Base-by-base conservation (phyloP, 495 filamentous ascomycete genomes). In the Penicillium antarcticum region DNA sequence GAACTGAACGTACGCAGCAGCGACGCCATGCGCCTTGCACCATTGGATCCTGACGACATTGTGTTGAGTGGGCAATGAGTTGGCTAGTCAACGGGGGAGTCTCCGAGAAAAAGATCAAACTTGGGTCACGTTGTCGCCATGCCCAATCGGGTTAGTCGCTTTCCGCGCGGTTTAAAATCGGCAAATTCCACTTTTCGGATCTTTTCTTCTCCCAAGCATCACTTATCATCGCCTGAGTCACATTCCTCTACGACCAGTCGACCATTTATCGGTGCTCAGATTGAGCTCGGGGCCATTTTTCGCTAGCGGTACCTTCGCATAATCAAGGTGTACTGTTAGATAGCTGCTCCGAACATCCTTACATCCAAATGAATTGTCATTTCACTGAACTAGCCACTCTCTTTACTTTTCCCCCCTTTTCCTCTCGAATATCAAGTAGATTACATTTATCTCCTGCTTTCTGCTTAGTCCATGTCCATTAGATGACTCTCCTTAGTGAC, bases 271-370 rank as follows among this genome's bases (percentile, higher is more conserved):
- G 75, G 72, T 83, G 82, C 79, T 77, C 55, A 86, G 77, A 86
- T 50, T 55, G 66, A 78, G 65, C 48, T 57, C 58, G 78, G 76
- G 78, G 77, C 75, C 74, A 57, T 77, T 81, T 83, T 87, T 86
- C 83, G 83, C 83, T 87, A 87, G 80, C 83, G 74, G 81, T 84
- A 81, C 80, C 81, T 84, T 82, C 80, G 66, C 64, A 36, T 48
- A 60, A 52, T 40, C 69, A 83, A 81, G 80, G 82, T 65, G 75
- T 83, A 81, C 80, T 67, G 83, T 84, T 86, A 86, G 83, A 86
- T 86, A 85, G 82, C 74, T 71, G 70, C 74, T 78, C 81, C 79
- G 38, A 58, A 85, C 79, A 86, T 73, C 43, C 44, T 32, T 21
- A 24, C 10, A 24, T 32, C 18, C 16, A 21, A 33, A 32, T 29